These are phyloP conservation scores for Penicillium herquei DNA, from an alignment of 495 filamentous ascomycete genomes.

Conservation along the genomic window DNA sequence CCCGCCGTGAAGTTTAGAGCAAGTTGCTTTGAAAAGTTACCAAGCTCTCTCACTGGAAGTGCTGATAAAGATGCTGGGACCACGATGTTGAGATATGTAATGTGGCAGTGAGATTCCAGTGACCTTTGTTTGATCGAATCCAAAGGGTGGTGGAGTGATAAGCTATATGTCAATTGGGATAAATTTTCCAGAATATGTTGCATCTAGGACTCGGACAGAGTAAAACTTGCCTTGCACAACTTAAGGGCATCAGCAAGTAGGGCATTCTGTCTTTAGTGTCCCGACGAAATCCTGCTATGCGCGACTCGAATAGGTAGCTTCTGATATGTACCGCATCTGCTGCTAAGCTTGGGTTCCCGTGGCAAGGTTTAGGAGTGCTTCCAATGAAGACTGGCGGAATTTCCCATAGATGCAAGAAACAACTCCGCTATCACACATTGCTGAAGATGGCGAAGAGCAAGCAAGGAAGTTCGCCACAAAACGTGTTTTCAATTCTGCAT, in stretches of 20 bases:
- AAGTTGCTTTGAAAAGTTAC: too few species aligned
- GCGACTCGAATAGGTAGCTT: constrained; percentile 19
- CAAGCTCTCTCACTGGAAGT: too few species aligned
- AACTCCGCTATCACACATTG: constrained; percentile 4
- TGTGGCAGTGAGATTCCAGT: too few species aligned
- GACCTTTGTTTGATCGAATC: constrained; percentile 13
- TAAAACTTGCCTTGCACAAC: constrained; percentile 18
- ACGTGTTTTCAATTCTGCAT: constrained; percentile 13
- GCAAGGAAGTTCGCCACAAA: constrained; percentile 20
- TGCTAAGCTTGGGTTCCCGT: constrained; percentile 17
- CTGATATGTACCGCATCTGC: constrained; percentile 22
- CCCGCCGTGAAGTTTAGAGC: too few species aligned
- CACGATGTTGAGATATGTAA: too few species aligned
- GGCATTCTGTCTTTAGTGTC: too few species aligned
- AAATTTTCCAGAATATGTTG: too few species aligned
- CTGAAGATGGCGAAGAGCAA: constrained; percentile 5
- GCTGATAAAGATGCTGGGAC: too few species aligned
- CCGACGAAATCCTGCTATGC: constrained; percentile 4
- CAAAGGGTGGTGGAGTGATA: too few species aligned
- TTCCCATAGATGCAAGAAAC: constrained; percentile 12
- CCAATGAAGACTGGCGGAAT: constrained; percentile 14
- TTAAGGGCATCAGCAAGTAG: background rate
- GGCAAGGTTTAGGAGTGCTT: constrained; percentile 16
- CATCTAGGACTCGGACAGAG: background rate
- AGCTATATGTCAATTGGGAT: too few species aligned